Evolutionary conservation across 2,329 filamentous ascomycete genomes (phyloP).

Genomic region (Hypomyces perniciosus): DNA sequence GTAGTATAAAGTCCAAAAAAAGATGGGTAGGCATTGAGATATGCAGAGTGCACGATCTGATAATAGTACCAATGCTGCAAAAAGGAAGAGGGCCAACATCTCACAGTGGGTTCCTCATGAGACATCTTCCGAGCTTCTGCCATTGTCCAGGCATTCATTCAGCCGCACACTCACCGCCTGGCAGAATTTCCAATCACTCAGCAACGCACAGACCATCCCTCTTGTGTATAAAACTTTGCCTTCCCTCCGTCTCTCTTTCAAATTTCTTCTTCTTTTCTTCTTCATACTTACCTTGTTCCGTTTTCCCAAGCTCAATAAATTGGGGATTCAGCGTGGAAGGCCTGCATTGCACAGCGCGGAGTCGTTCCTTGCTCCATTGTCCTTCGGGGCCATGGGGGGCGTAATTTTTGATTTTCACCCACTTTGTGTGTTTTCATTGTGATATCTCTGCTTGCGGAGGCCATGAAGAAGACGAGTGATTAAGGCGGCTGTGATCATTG

Average conservation of each 20-base stretch:
- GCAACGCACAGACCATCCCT: constrained; percentile 6
- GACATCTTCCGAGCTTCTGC: too few species aligned
- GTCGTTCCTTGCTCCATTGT: constrained; percentile 40
- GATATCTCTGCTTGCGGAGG: constrained; percentile 29
- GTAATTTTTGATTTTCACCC: constrained; percentile 43
- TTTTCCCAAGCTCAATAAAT: constrained; percentile 37
- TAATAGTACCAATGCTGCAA: too few species aligned
- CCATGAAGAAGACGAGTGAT: constrained; percentile 36
- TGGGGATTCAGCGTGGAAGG: constrained; percentile 33
- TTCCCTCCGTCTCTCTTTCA: neutral
- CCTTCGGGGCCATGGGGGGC: constrained; percentile 45
- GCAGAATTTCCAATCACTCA: constrained; percentile 3
- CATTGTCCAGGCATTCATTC: neutral
- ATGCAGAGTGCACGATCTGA: too few species aligned
- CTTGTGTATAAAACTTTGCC: constrained; percentile 7
- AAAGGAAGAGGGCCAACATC: too few species aligned
- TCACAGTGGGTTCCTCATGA: too few species aligned
- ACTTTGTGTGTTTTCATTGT: constrained; percentile 44
- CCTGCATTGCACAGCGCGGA: constrained; percentile 51
- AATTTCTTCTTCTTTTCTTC: constrained; percentile 27
- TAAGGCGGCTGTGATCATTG: neutral
- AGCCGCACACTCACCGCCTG: constrained; percentile 10
- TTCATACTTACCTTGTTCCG: constrained; percentile 49
- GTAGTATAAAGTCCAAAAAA: too few species aligned
- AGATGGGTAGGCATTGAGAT: too few species aligned